Evolutionary conservation across 164 flowering plant species (phyloP), one percentile per base, ranked within the genome.

Genomic region (Taxillus chinensis): DNA sequence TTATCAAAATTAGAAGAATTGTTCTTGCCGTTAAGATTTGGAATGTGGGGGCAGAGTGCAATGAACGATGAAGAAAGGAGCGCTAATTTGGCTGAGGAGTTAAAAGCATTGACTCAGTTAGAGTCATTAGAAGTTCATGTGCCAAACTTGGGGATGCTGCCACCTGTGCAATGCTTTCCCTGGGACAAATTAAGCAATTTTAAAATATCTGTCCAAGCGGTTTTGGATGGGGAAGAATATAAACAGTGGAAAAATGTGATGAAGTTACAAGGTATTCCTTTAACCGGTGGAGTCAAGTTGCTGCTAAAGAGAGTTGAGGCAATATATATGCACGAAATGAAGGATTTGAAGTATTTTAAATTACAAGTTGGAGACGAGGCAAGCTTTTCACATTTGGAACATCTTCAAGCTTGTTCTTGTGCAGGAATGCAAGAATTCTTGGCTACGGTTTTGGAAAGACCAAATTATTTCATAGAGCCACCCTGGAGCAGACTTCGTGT

Each of bases 1-100:
- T 60, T 72, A 55, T 8, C 53, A 14, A 9, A n/a, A 0, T 60
- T 76, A 48, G 76, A 70, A 43, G 74, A 67, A 7, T 49, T 76
- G 45, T 58, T 57, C 45, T 58, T 76, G 71, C 17, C 6, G 0
- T 13, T 62, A 39, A 53, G 57, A 41, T 67, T 64, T 40, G 3
- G 0, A 0, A 16, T 15, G 6, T 75, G 75, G 75, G 68, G 41
- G 9, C 4, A 2, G 1, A 40, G 50, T 11, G 70, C 9, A 3
- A 41, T 5, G 11, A 11, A 45, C 0, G 27, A 59, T 7, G 41
- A 10, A 37, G 63, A 17, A 46, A 27, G 48, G 2, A 69, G 61
- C 67, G 72, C 70, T n/a, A 53, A 59, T 43, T n/a, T 67, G 42
- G 40, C 15, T 37, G 71, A 71, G 58, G 71, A 71, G 58, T 37